Evolutionary conservation across 1,284 basidiomycete genomes (phyloP), one percentile per base, ranked within the genome.

Genomic region (Microbotryum violaceum): DNA sequence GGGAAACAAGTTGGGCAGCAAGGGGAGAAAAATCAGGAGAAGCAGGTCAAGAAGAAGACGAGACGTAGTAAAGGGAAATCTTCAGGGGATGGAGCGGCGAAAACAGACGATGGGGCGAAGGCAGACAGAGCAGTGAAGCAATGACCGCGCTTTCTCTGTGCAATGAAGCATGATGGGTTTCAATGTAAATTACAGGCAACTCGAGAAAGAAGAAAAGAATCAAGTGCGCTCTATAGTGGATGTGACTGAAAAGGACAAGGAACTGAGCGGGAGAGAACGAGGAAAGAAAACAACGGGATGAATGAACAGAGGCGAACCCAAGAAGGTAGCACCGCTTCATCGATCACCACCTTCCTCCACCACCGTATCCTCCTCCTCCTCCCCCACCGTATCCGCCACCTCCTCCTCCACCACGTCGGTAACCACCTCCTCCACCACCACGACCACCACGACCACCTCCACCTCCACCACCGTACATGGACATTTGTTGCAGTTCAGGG

Each of bases 401-500:
- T 58, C 71, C 70, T 52, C 72, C 68, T 25, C 73, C 63, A 54
- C 70, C 77, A 16, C 37, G 37, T 18, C 37, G 37, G 50, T 79
- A 76, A 47, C 70, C 64, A 3, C 65, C 60, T 50, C 75, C 70
- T 45, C 87, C 50, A 18, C 66, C 58, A 10, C 66, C 64, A 27
- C 56, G 42, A 27, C 64, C 53, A 33, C 71, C 57, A 18, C 68
- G 52, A 20, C 70, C 69, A 49, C 70, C 70, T 54, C 77, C 76
- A 42, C 78, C 76, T n/a, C 78, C 75, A 52, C 89, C 87, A 61
- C 88, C 84, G 75, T 86, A 94, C 79, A 85, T 85, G 3, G 82
- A 82, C 91, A 98, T 96, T 78, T 97, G 89, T 75, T 92, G 88
- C 3, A 98, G 81, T 75, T 94, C 90, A 58, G 88, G 83, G 25